phyloP scores from a whole-genome alignment of 345 rosid species.

The Dovyalis caffra region DNA sequence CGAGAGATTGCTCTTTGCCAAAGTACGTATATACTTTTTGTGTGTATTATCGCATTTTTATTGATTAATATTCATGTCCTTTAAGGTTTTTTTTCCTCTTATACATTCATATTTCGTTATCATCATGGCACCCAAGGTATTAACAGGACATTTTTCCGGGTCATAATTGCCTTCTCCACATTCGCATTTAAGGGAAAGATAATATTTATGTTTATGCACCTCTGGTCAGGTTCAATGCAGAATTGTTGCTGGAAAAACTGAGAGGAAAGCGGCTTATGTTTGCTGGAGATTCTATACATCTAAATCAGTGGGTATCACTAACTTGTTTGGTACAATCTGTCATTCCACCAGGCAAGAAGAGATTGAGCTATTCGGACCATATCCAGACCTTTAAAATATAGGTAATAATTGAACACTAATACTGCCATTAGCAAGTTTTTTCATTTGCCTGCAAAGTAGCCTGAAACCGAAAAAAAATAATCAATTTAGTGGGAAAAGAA shows the following conservation, averaged over 20 bases:
- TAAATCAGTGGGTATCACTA: conserved; percentile 23
- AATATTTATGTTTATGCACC: no score
- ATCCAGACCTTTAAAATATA: conserved; percentile 18
- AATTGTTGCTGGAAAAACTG: conserved; percentile 31
- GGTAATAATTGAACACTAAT: conserved; percentile 3
- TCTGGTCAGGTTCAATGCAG: conserved; percentile 44
- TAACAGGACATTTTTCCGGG: background rate
- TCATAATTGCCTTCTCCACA: background rate
- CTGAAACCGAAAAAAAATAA: no score
- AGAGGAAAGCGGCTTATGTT: conserved; percentile 27
- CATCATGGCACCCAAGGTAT: conserved; percentile 17
- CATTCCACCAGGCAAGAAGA: conserved; percentile 16
- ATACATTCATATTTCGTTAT: no score
- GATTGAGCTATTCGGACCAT: background rate
- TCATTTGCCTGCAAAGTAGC: background rate
- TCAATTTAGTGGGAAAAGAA: no score
- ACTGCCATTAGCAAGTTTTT: background rate
- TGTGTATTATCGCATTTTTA: no score
- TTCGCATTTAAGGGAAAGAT: no score
- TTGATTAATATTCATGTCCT: no score
- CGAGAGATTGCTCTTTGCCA: no score
- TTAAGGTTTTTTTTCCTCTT: no score
- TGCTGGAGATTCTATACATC: conserved; percentile 26
- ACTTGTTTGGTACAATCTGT: conserved; percentile 22
- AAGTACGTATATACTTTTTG: conserved; percentile 8